Conservation (phyloP, 2,329 filamentous ascomycete genomes). For the Phaeoacremonium minimum region DNA sequence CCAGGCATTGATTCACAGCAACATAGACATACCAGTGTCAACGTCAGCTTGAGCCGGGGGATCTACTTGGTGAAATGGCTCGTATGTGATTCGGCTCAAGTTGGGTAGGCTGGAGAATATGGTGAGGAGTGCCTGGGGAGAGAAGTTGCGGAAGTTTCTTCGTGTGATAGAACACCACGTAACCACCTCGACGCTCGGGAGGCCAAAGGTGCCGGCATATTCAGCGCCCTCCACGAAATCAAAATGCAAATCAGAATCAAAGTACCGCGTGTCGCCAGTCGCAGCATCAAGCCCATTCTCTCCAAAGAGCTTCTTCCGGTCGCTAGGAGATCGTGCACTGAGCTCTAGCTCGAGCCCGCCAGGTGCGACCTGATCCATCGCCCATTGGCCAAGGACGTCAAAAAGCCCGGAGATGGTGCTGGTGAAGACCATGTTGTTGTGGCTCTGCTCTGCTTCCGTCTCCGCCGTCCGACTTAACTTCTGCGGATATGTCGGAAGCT, state of each 20-base stretch:
- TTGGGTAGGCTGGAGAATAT: neutral
- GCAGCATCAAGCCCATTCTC: constrained; percentile 5
- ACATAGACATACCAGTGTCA: too few species aligned
- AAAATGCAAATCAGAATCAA: constrained; percentile 3
- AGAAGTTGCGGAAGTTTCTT: neutral
- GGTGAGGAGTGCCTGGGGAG: neutral
- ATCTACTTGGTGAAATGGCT: too few species aligned
- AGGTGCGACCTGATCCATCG: neutral
- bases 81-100: too few species aligned
- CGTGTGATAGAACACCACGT: neutral
- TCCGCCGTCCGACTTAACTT: neutral
- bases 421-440: neutral
- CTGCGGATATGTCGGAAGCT: neutral
- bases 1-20: too few species aligned
- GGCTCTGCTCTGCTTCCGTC: neutral
- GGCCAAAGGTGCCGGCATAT: neutral
- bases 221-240: too few species aligned
- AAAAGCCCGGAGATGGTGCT: neutral
- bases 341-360: neutral
- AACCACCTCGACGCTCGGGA: neutral
- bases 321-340: neutral
- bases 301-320: neutral
- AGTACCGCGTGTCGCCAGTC: neutral
- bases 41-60: neutral
- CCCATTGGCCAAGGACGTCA: neutral